Evolutionary conservation across 345 rosid genomes (phyloP).

Genomic region (Firmiana major): DNA sequence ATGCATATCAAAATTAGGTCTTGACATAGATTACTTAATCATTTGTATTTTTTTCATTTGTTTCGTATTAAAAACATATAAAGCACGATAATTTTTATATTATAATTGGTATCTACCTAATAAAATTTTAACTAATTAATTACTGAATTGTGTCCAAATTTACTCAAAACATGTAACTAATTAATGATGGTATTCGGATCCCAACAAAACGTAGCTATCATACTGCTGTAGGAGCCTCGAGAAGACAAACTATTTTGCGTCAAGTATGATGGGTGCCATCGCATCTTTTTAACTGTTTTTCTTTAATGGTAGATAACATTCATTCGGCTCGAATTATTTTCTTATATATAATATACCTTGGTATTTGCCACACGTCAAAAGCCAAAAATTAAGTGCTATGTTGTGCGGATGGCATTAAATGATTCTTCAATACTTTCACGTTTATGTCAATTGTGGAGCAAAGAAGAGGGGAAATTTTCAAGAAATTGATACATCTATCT

Average conservation of each 20-base stretch:
- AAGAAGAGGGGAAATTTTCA: not conserved
- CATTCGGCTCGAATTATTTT: not conserved
- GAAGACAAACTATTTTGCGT: not conserved
- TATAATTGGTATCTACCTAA: too few relatives aligned
- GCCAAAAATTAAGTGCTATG: slow-evolving; percentile 6
- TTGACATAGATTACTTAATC: too few relatives aligned
- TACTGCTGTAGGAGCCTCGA: not conserved
- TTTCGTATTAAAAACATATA: too few relatives aligned
- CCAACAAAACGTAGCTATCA: slow-evolving; percentile 4
- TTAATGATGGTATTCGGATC: too few relatives aligned
- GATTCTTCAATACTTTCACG: not conserved
- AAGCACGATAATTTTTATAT: too few relatives aligned
- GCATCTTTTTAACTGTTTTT: not conserved
- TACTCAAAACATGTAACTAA: not conserved
- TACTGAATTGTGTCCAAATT: too few relatives aligned
- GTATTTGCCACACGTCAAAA: not conserved
- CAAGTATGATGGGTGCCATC: not conserved
- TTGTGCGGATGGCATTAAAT: not conserved
- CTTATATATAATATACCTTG: too few relatives aligned
- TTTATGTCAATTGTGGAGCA: not conserved
- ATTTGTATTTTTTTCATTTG: too few relatives aligned
- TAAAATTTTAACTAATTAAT: too few relatives aligned
- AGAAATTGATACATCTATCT: not conserved
- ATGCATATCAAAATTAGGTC: slow-evolving; percentile 3
- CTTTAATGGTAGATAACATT: not conserved